These are phyloP conservation scores for Lasiodiplodia gonubiensis DNA, from an alignment of 2,329 filamentous ascomycete species.

Conservation along the genomic window DNA sequence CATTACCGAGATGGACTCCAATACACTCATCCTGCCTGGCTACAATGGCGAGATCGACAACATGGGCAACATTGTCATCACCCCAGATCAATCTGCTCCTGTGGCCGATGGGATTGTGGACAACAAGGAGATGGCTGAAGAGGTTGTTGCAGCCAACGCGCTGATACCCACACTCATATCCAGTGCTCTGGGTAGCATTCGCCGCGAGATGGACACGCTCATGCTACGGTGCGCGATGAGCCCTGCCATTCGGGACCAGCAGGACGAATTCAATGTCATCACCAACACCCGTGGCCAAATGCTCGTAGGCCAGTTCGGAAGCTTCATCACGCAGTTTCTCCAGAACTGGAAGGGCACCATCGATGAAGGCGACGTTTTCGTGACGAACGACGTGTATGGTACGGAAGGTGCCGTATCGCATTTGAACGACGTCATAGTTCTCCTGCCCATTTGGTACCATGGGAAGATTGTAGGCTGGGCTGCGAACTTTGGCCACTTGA, in stretches of 20 bases:
- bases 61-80: conserved; percentile 58
- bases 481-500: conserved; percentile 59
- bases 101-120: conserved; percentile 38
- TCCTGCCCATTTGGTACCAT: conserved; percentile 55
- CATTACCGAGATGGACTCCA: conserved; percentile 59
- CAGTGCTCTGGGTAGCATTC: conserved; percentile 53
- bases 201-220: conserved; percentile 58
- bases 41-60: conserved; percentile 54
- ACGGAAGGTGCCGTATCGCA: conserved; percentile 58
- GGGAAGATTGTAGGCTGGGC: conserved; percentile 55
- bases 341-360: conserved; percentile 54
- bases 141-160: conserved; percentile 48
- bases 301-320: conserved; percentile 59
- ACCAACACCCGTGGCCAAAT: conserved; percentile 56
- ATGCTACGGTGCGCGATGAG: conserved; percentile 60
- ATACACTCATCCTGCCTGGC: conserved; percentile 57
- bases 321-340: conserved; percentile 57
- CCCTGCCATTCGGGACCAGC: conserved; percentile 57
- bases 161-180: conserved; percentile 54
- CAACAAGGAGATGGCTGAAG: conserved; percentile 45
- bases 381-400: conserved; percentile 59
- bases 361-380: conserved; percentile 57
- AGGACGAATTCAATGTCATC: conserved; percentile 61
- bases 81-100: conserved; percentile 40
- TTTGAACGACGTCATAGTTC: conserved; percentile 57